These are phyloP conservation scores for Alternaria sp. DNA, from an alignment of 2,329 filamentous ascomycete species.

Conservation along the genomic window DNA sequence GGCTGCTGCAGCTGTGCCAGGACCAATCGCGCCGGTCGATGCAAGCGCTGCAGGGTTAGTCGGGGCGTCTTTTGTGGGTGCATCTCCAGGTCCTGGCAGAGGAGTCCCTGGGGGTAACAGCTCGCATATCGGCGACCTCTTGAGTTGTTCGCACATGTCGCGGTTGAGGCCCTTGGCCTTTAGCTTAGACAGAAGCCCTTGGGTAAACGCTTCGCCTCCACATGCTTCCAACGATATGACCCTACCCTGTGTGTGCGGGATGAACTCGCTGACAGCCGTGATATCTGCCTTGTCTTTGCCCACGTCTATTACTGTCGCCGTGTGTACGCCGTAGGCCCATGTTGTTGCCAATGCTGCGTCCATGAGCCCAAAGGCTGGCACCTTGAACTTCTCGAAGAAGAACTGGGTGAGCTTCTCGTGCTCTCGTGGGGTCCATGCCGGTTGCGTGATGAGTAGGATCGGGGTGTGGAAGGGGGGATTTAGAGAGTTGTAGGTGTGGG, in stretches of 20 bases:
- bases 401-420: constrained; percentile 90
- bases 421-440: constrained; percentile 88
- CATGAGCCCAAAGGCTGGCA: constrained; percentile 88
- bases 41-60: constrained; percentile 65
- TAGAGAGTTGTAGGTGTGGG: constrained; percentile 87
- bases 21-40: constrained; percentile 62
- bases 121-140: constrained; percentile 69
- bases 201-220: constrained; percentile 88
- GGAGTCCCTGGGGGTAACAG: constrained; percentile 64
- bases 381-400: constrained; percentile 97
- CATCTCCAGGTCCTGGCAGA: constrained; percentile 60
- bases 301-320: constrained; percentile 87
- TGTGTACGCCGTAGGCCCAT: constrained; percentile 81
- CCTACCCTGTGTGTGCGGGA: constrained; percentile 73
- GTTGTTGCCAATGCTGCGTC: constrained; percentile 85
- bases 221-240: constrained; percentile 70
- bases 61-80: constrained; percentile 48
- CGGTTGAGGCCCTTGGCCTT: constrained; percentile 64
- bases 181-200: constrained; percentile 73
- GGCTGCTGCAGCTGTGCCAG: constrained; percentile 55
- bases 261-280: constrained; percentile 85
- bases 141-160: constrained; percentile 72
- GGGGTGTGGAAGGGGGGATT: constrained; percentile 94
- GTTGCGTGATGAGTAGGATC: constrained; percentile 87
- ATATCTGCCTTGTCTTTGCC: constrained; percentile 93